These are phyloP conservation scores for Aspergillus baeticus DNA, from an alignment of 495 filamentous ascomycete species.

Conservation along the genomic window DNA sequence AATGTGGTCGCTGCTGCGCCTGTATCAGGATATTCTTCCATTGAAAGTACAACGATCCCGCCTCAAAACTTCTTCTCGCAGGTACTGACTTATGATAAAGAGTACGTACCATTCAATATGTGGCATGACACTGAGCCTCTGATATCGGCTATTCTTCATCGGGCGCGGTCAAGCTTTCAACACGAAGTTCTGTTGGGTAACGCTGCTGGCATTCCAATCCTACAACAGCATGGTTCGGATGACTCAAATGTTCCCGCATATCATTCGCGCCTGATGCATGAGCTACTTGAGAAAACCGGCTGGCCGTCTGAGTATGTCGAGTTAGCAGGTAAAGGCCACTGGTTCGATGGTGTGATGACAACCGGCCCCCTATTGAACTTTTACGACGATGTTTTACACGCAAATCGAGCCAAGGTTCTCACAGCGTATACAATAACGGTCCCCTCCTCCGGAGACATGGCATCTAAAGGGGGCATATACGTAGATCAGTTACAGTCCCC, in stretches of 20 bases:
- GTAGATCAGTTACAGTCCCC: conserved; percentile 47
- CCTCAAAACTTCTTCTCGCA: not conserved
- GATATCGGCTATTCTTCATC: conserved; percentile 40
- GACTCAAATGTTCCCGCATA: conserved; percentile 61
- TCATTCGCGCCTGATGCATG: conserved; percentile 54
- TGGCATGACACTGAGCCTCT: conserved; percentile 54
- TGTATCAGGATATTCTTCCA: conserved; percentile 58
- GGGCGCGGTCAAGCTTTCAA: conserved; percentile 49
- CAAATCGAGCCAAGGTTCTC: conserved; percentile 18
- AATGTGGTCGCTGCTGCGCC: conserved; percentile 56
- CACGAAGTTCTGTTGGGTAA: conserved; percentile 56
- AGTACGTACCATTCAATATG: conserved; percentile 58
- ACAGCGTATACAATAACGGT: conserved; percentile 45
- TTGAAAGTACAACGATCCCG: conserved; percentile 46
- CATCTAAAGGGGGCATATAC: conserved; percentile 47
- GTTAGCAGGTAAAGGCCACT: conserved; percentile 49
- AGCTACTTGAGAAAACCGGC: conserved; percentile 40
- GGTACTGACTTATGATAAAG: conserved; percentile 29
- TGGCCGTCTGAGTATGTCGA: conserved; percentile 49
- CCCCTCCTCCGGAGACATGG: conserved; percentile 49
- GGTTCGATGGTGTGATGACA: conserved; percentile 53
- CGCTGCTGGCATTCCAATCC: conserved; percentile 50
- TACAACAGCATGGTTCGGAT: conserved; percentile 54
- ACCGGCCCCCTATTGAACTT: conserved; percentile 40
- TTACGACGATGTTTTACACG: conserved; percentile 24